These are phyloP conservation scores for Chondrus crispus DNA, from an alignment of 23 red algal genomes.

Conservation along the genomic window DNA sequence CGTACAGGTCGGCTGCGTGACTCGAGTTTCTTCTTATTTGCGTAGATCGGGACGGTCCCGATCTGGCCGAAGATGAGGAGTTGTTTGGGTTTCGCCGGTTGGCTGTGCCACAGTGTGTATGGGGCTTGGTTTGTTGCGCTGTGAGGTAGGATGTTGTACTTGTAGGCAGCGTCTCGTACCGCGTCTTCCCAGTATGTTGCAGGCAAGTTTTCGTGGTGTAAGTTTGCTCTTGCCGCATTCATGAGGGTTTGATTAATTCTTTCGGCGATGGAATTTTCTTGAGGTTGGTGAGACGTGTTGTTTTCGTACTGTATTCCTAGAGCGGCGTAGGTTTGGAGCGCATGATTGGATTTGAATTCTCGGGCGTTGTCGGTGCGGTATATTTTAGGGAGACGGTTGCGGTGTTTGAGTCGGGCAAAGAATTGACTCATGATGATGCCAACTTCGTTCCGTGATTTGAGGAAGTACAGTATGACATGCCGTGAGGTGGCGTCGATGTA, in stretches of 20 bases:
- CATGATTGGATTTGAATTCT: neutral
- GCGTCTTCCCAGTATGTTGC: neutral
- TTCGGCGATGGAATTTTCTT: conserved; percentile 8
- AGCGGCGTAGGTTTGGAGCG: neutral
- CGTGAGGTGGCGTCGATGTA: neutral
- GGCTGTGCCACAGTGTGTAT: neutral
- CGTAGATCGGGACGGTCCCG: neutral
- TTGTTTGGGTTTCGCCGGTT: neutral
- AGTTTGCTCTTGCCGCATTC: neutral
- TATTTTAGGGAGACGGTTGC: neutral
- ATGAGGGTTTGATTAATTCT: neutral
- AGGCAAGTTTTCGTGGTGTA: neutral
- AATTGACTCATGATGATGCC: neutral
- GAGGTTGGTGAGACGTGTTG: neutral
- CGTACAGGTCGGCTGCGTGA: neutral
- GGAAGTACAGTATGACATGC: neutral
- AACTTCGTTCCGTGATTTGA: neutral
- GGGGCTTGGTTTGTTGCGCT: neutral
- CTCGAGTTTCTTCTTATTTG: neutral
- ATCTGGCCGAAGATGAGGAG: neutral
- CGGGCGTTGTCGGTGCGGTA: neutral
- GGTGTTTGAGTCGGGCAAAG: neutral
- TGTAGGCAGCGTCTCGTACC: neutral
- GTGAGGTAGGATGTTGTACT: neutral
- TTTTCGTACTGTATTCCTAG: neutral